phyloP scores from a whole-genome alignment of 257 asterid genomes.

The Solanum virginianum region DNA sequence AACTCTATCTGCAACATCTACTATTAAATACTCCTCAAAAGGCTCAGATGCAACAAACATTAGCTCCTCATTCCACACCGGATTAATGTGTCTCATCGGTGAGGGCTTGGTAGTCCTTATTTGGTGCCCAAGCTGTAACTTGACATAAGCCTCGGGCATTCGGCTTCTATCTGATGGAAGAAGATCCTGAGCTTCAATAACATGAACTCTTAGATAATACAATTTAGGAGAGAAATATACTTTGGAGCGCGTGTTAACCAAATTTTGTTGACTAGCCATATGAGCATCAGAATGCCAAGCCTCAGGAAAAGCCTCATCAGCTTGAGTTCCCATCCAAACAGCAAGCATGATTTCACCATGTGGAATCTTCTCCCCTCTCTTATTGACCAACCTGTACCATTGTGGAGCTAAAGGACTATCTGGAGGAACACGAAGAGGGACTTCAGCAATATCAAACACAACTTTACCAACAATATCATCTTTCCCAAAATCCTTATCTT shows the following conservation, averaged over 20 bases:
- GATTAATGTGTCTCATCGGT: conserved; percentile 28
- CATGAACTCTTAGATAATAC: conserved; percentile 64
- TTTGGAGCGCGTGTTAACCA: conserved; percentile 55
- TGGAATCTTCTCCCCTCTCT: conserved; percentile 37
- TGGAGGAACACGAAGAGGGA: conserved; percentile 63
- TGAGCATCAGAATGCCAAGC: conserved; percentile 96
- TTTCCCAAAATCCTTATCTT: conserved; percentile 64
- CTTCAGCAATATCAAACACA: conserved; percentile 49
- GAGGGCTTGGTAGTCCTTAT: conserved; percentile 52
- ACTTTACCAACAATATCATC: conserved; percentile 81
- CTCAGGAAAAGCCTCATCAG: conserved; percentile 81
- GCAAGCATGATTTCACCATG: conserved; percentile 84
- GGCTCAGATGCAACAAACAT: conserved; percentile 83
- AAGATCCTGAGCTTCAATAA: conserved; percentile 75
- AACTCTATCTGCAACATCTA: conserved; percentile 53
- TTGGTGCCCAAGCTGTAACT: conserved; percentile 56
- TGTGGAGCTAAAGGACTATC: conserved; percentile 91
- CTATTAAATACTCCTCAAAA: conserved; percentile 45
- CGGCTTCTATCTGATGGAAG: conserved; percentile 44
- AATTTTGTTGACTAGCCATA: conserved; percentile 37
- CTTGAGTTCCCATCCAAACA: conserved; percentile 94
- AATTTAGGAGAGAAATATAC: conserved; percentile 69
- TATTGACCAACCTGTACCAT: conserved; percentile 56
- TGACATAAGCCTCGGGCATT: conserved; percentile 40
- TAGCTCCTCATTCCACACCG: conserved; percentile 86